Evolutionary conservation across 352 stramenopile species (phyloP).

Genomic region (Thalassiosira mediterranea): DNA sequence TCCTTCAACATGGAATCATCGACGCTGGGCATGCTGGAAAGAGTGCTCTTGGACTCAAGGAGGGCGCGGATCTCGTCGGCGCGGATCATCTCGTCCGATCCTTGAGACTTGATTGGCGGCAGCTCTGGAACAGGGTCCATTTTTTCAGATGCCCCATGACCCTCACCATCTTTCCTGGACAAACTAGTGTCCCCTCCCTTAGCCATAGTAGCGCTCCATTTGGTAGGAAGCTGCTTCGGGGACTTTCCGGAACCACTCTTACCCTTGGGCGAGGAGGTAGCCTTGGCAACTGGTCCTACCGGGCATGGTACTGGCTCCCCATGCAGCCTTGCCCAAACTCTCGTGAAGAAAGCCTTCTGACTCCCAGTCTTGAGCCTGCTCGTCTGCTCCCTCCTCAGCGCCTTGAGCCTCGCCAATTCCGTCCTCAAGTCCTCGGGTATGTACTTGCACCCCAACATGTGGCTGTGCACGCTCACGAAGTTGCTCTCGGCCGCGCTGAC

Average conservation of each 20-base stretch:
- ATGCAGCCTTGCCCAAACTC: conserved; percentile 80
- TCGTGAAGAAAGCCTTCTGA: conserved; percentile 82
- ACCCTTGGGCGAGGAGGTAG: neutral
- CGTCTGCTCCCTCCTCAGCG: conserved; percentile 81
- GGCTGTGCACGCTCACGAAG: conserved; percentile 84
- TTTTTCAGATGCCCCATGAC: neutral
- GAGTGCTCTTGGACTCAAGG: conserved; percentile 51
- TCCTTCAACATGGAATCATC: conserved; percentile 41
- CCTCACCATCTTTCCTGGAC: too few species aligned
- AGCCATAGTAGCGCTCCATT: neutral
- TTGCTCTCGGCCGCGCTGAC: conserved; percentile 83
- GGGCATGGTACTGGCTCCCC: conserved; percentile 8
- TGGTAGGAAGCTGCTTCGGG: neutral
- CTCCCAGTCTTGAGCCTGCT: conserved; percentile 71
- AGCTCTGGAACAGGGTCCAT: neutral
- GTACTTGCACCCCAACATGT: conserved; percentile 81
- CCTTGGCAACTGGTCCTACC: neutral
- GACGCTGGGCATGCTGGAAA: conserved; percentile 48
- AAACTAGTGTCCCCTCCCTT: too few species aligned
- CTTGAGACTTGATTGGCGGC: neutral
- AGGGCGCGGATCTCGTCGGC: conserved; percentile 43
- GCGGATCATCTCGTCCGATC: conserved; percentile 15
- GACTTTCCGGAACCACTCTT: too few species aligned
- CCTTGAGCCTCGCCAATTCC: conserved; percentile 69
- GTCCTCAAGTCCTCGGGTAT: conserved; percentile 65